Evolutionary conservation across 805 yeast species (phyloP).

Genomic region (Sugiyamaella qingdaonensis): DNA sequence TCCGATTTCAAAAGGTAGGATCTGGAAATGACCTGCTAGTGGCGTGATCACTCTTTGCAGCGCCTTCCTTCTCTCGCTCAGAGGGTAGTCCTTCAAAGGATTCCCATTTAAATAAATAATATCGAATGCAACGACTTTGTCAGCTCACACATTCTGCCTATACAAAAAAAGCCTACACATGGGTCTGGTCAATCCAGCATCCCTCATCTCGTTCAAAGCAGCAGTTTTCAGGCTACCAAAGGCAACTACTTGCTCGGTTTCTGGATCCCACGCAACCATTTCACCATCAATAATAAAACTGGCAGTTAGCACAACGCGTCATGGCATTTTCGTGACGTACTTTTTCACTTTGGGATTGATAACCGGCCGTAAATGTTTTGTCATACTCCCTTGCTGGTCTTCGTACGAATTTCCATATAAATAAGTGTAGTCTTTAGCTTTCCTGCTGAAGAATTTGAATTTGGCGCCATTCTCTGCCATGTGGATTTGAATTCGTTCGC

Average conservation of each 20-base stretch:
- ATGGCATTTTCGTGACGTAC: constrained; percentile 1
- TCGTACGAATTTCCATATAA: constrained; percentile 56
- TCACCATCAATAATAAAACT: constrained; percentile 76
- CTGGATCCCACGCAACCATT: constrained; percentile 81
- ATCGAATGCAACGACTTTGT: constrained; percentile 58
- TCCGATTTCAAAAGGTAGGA: constrained; percentile 37
- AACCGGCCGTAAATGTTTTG: constrained; percentile 46
- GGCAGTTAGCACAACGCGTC: not conserved
- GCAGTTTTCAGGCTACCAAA: constrained; percentile 75
- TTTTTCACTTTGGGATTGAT: constrained; percentile 28
- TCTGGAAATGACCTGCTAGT: constrained; percentile 22
- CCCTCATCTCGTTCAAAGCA: constrained; percentile 51
- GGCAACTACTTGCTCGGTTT: constrained; percentile 52
- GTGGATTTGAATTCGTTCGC: constrained; percentile 83
- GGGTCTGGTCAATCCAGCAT: constrained; percentile 27
- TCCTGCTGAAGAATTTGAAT: constrained; percentile 57
- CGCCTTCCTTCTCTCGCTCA: constrained; percentile 53
- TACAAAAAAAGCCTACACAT: constrained; percentile 11
- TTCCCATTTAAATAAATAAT: constrained; percentile 63
- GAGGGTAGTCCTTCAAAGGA: constrained; percentile 51
- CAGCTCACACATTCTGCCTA: constrained; percentile 12
- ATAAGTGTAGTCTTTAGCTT: constrained; percentile 67
- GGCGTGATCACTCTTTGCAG: constrained; percentile 46
- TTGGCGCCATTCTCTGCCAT: constrained; percentile 43
- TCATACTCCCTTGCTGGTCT: constrained; percentile 45